Percentiles rank a stretch among this genome's conserved stretches.
phyloP scores from a whole-genome alignment of 768 basidiomycete genomes.

The Russula compacta region DNA sequence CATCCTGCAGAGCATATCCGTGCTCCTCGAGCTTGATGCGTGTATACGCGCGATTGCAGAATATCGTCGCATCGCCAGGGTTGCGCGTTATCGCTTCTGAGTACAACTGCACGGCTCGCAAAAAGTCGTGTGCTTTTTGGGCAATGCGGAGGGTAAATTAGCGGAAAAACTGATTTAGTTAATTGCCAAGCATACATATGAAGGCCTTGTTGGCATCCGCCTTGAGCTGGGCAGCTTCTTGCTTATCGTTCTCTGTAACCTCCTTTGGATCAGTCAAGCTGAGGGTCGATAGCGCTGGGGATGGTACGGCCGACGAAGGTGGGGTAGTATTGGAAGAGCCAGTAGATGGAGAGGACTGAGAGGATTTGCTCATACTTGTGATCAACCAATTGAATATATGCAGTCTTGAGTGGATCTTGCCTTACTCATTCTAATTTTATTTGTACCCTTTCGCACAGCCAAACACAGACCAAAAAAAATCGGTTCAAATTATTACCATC shows the following conservation, averaged over 20 bases:
- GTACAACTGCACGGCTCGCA: slow-evolving; percentile 68
- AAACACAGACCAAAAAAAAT: not conserved
- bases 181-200: slow-evolving; percentile 36
- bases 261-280: slow-evolving; percentile 33
- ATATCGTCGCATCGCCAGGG: slow-evolving; percentile 79
- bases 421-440: not conserved
- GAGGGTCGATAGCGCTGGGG: slow-evolving; percentile 48
- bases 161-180: not conserved
- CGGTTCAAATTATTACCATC: not conserved
- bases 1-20: slow-evolving; percentile 84
- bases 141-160: not conserved
- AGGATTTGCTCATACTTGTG: slow-evolving; percentile 25
- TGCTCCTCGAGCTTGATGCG: slow-evolving; percentile 91
- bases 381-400: not conserved
- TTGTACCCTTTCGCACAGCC: not conserved
- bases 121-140: slow-evolving; percentile 61
- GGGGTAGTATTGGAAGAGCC: slow-evolving; percentile 33
- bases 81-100: slow-evolving; percentile 79
- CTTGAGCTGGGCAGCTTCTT: slow-evolving; percentile 65
- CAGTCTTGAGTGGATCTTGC: not conserved
- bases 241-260: slow-evolving; percentile 63
- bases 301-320: slow-evolving; percentile 44
- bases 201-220: slow-evolving; percentile 86
- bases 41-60: slow-evolving; percentile 90
- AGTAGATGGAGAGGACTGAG: slow-evolving; percentile 34